These are phyloP conservation scores for Camellia lanceoleosa DNA, from an alignment of 148 eudicot genomes.

Conservation along the genomic window DNA sequence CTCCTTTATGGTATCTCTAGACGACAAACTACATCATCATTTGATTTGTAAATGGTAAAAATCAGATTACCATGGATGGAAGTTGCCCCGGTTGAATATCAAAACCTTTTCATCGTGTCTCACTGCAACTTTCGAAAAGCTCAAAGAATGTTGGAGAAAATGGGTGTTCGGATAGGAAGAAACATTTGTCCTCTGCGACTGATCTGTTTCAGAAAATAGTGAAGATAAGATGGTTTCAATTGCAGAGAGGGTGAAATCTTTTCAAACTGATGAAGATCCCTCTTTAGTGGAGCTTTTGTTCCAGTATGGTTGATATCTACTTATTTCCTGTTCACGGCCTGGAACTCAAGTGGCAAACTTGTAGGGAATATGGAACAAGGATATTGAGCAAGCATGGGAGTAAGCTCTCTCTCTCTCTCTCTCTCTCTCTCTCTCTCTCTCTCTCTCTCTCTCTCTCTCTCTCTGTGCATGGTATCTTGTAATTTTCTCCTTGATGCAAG, in stretches of 20 bases:
- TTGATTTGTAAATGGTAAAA: conserved; percentile 41
- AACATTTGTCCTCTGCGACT: neutral
- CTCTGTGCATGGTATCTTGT: neutral
- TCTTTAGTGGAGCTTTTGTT: conserved; percentile 73
- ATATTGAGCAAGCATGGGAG: conserved; percentile 68
- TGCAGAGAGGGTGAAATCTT: conserved; percentile 65
- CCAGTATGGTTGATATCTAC: conserved; percentile 77
- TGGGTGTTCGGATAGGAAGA: conserved; percentile 5
- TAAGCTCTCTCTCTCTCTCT: no score
- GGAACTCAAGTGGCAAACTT: conserved; percentile 74
- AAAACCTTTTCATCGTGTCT: conserved; percentile 71
- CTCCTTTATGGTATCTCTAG: conserved; percentile 63
- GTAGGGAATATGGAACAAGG: conserved; percentile 85
- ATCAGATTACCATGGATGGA: conserved; percentile 75
- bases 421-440: no score
- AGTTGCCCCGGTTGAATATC: conserved; percentile 70
- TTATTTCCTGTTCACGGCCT: conserved; percentile 74
- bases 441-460: neutral
- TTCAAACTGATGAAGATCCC: conserved; percentile 75
- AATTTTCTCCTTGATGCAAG: neutral
- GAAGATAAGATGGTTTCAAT: conserved; percentile 33
- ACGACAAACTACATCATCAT: conserved; percentile 52
- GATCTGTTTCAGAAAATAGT: neutral
- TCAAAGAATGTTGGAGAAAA: conserved; percentile 15
- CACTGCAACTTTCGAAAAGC: conserved; percentile 62